Percentiles rank a stretch among this genome's conserved stretches.
Evolutionary conservation across 1,139 yeast genomes (phyloP).

Genomic region (Magnusiomyces tetraspermus): DNA sequence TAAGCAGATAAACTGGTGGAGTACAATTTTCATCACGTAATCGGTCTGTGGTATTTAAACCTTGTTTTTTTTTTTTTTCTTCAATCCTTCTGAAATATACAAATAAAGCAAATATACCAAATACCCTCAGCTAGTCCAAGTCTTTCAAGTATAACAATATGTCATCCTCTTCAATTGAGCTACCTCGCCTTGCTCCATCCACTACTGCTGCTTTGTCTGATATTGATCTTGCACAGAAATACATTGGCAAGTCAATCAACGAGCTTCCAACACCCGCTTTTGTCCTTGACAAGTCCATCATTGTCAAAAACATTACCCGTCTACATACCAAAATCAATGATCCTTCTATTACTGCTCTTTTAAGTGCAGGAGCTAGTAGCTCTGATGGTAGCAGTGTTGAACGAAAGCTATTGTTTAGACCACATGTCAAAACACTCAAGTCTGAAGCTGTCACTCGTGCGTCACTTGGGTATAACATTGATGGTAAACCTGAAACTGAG

Average conservation of each 20-base stretch:
- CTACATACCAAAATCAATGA: constrained; percentile 33
- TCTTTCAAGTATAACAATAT: no score
- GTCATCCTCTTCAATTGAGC: neutral
- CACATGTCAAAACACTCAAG: constrained; percentile 73
- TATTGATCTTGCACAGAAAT: constrained; percentile 18
- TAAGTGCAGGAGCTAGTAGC: neutral
- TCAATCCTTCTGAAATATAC: neutral
- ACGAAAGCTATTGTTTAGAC: constrained; percentile 38
- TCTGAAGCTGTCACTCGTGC: constrained; percentile 40
- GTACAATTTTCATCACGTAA: neutral
- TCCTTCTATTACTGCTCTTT: neutral
- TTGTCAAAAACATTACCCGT: constrained; percentile 34
- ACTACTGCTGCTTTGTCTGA: constrained; percentile 4
- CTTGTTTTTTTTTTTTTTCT: neutral
- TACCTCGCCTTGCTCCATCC: neutral
- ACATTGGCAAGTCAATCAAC: constrained; percentile 24
- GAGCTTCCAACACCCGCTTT: constrained; percentile 51
- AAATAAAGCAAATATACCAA: neutral
- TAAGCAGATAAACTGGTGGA: no score
- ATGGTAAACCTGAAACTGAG: constrained; percentile 27
- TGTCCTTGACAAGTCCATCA: constrained; percentile 35
- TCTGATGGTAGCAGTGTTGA: neutral
- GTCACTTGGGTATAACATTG: constrained; percentile 34
- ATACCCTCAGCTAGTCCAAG: neutral
- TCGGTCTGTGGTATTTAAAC: neutral